phyloP scores from a whole-genome alignment of 2,329 filamentous ascomycete species.

The Arthrobotrys conoides region DNA sequence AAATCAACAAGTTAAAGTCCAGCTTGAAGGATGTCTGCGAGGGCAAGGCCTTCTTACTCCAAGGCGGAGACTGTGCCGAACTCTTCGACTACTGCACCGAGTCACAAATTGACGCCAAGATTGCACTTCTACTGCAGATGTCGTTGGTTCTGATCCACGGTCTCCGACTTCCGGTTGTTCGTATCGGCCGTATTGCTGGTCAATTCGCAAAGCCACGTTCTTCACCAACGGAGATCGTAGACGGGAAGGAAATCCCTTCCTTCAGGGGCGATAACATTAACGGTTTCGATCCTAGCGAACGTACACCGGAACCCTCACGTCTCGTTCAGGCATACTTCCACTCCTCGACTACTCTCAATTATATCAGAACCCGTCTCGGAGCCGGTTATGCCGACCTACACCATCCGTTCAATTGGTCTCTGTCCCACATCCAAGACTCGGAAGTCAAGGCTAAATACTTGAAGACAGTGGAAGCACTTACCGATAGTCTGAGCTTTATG shows the following conservation, averaged over 20 bases:
- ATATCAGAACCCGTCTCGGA: conserved; percentile 84
- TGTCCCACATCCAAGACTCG: conserved; percentile 90
- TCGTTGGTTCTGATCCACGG: conserved; percentile 95
- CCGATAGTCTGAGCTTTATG: conserved; percentile 94
- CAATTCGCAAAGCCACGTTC: conserved; percentile 97
- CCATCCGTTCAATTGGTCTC: conserved; percentile 91
- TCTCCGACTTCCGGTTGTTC: conserved; percentile 82
- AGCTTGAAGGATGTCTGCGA: conserved; percentile 87
- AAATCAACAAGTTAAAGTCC: conserved; percentile 84
- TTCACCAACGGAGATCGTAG: conserved; percentile 84
- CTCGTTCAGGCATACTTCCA: conserved; percentile 95
- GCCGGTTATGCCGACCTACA: conserved; percentile 95
- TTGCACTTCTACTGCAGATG: conserved; percentile 97
- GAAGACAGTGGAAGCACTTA: conserved; percentile 85
- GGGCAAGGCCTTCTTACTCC: conserved; percentile 91
- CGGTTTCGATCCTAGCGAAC: conserved; percentile 81
- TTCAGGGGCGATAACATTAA: conserved; percentile 98
- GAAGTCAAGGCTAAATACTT: conserved; percentile 88
- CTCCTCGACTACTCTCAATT: conserved; percentile 94
- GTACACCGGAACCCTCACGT: conserved; percentile 84
- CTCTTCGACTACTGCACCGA: conserved; percentile 91
- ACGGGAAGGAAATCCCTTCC: conserved; percentile 85
- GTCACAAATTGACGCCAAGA: conserved; percentile 91
- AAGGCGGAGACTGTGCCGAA: conserved; percentile 97
- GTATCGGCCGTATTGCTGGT: conserved; percentile 95